Evolutionary conservation across 1,139 yeast species (phyloP).

Genomic region (Saccharomyces hybrid): DNA sequence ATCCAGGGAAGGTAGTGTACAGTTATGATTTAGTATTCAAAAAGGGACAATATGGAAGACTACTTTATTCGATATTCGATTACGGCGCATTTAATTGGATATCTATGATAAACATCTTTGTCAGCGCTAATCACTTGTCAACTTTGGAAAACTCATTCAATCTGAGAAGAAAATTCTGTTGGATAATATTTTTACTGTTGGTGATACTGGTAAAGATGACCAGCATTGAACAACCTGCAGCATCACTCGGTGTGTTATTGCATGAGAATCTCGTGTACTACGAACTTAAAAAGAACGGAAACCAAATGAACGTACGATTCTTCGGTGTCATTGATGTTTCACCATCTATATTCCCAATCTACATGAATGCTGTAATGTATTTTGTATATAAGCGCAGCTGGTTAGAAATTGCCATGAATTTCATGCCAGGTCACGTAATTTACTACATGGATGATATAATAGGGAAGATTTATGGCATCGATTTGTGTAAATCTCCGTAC

Average conservation of each 20-base stretch:
- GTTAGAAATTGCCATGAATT: slow-evolving; percentile 21
- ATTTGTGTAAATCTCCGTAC: slow-evolving; percentile 25
- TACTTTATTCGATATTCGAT: slow-evolving; percentile 27
- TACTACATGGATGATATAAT: slow-evolving; percentile 26
- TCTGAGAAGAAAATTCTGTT: slow-evolving; percentile 20
- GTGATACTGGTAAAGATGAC: slow-evolving; percentile 17
- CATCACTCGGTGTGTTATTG: slow-evolving; percentile 24
- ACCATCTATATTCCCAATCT: slow-evolving; percentile 19
- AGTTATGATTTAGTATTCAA: slow-evolving; percentile 28
- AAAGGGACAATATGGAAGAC: slow-evolving; percentile 26
- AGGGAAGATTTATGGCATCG: slow-evolving; percentile 21
- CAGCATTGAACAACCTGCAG: slow-evolving; percentile 20
- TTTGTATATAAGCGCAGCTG: slow-evolving; percentile 14
- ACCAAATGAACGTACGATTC: slow-evolving; percentile 15
- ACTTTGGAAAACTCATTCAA: slow-evolving; percentile 23
- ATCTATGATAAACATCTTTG: slow-evolving; percentile 20
- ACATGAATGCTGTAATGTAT: slow-evolving; percentile 17
- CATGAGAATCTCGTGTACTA: slow-evolving; percentile 27
- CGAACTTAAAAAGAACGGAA: slow-evolving; percentile 19
- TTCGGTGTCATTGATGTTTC: slow-evolving; percentile 20
- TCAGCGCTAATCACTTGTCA: slow-evolving; percentile 21
- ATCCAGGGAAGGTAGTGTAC: slow-evolving; percentile 20
- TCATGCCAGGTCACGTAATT: slow-evolving; percentile 28
- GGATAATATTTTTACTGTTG: slow-evolving; percentile 20
- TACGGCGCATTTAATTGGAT: slow-evolving; percentile 22